phyloP scores from a whole-genome alignment of 495 filamentous ascomycete genomes.

The Parmelia sp. region DNA sequence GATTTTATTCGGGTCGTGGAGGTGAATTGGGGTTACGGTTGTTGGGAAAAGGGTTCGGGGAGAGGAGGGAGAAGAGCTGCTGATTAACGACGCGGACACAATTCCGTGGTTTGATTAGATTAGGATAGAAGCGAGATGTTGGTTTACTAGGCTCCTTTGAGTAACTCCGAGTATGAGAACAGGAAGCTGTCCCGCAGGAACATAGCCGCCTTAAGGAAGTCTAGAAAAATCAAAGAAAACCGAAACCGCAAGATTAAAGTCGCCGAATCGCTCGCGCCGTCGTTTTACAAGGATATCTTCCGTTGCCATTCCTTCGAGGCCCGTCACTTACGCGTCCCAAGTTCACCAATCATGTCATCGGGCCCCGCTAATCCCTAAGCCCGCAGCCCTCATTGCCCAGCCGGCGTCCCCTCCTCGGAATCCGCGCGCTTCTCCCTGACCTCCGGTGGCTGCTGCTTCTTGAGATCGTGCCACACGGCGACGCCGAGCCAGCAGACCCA shows the following conservation, averaged over 20 bases:
- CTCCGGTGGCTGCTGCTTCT: neutral
- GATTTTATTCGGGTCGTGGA: too few relatives aligned
- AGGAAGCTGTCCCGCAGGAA: neutral
- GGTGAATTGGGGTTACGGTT: too few relatives aligned
- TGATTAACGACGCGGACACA: too few relatives aligned
- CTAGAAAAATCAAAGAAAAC: neutral
- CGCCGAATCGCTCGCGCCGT: neutral
- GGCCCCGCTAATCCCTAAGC: too few relatives aligned
- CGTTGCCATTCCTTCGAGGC: neutral
- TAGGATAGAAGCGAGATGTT: too few relatives aligned
- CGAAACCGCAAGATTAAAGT: neutral
- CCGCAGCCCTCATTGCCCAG: too few relatives aligned
- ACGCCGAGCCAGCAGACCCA: constrained; percentile 41
- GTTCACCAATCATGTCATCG: neutral
- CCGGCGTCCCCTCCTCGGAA: neutral
- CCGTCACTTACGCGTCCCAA: neutral
- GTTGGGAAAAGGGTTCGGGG: too few relatives aligned
- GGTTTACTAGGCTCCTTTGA: neutral
- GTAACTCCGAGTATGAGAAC: neutral
- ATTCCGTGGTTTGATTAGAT: too few relatives aligned
- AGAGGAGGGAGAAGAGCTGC: too few relatives aligned
- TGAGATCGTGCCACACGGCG: constrained; percentile 14
- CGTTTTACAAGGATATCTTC: neutral
- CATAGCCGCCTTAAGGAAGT: neutral
- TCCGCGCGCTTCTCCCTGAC: neutral